These are phyloP conservation scores for Candida ortonii DNA, from an alignment of 805 yeast genomes.

Conservation along the genomic window DNA sequence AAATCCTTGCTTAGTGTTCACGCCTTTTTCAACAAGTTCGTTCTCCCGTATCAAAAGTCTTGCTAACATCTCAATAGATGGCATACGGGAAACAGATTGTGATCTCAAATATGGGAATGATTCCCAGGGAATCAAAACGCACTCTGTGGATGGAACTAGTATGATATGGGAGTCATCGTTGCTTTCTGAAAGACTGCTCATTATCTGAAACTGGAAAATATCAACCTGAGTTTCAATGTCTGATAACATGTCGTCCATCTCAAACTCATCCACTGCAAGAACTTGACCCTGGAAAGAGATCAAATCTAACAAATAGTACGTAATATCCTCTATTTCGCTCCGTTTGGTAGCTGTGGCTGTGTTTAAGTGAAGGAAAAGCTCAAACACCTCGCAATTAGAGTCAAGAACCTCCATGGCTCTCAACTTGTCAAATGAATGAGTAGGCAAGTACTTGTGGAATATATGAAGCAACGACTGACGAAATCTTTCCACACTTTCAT, in stretches of 20 bases:
- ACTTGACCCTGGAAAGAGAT: conserved; percentile 61
- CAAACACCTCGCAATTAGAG: conserved; percentile 46
- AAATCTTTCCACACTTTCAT: conserved; percentile 32
- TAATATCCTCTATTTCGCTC: conserved; percentile 53
- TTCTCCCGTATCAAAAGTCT: conserved; percentile 32
- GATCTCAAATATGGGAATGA: conserved; percentile 55
- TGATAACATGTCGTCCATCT: conserved; percentile 51
- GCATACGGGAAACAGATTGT: conserved; percentile 69
- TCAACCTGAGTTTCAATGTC: conserved; percentile 49
- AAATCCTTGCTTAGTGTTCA: conserved; percentile 38
- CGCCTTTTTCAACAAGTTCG: conserved; percentile 15
- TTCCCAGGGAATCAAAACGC: conserved; percentile 90
- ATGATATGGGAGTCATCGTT: conserved; percentile 50
- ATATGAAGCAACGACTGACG: conserved; percentile 37
- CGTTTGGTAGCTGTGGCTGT: conserved; percentile 29
- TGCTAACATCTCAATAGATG: conserved; percentile 52
- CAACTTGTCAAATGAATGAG: conserved; percentile 4
- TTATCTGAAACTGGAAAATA: too few relatives aligned
- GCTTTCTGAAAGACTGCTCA: conserved; percentile 1
- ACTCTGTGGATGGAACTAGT: conserved; percentile 61
- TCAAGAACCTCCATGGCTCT: conserved; percentile 22
- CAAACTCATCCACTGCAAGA: conserved; percentile 64
- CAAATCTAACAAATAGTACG: conserved; percentile 60
- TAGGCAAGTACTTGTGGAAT: conserved; percentile 45
- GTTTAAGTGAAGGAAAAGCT: conserved; percentile 50